A percentile compares a stretch with the other conserved stretches of the same genome.
These are phyloP conservation scores for Dionaea muscipula DNA, from an alignment of 179 eudicot species.

Conservation along the genomic window DNA sequence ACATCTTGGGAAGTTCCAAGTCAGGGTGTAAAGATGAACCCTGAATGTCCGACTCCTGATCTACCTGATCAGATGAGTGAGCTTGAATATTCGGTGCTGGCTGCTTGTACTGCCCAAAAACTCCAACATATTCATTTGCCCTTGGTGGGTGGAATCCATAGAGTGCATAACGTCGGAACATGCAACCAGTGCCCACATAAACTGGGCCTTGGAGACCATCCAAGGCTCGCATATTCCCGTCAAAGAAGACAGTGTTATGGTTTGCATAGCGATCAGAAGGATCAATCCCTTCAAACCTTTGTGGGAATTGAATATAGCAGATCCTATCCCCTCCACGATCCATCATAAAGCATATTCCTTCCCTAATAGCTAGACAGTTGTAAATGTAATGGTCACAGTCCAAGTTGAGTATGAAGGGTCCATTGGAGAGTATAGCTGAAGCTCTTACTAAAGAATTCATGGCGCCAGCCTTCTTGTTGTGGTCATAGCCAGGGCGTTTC, in stretches of 20 bases:
- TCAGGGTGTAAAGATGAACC: slow-evolving; percentile 50
- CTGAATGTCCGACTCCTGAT: slow-evolving; percentile 21
- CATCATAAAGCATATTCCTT: slow-evolving; percentile 82
- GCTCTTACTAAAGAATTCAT: slow-evolving; percentile 74
- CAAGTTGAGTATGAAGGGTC: slow-evolving; percentile 73
- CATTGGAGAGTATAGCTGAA: slow-evolving; percentile 65
- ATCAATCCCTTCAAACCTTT: slow-evolving; percentile 74
- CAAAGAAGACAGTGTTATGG: slow-evolving; percentile 75
- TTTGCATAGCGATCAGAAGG: slow-evolving; percentile 79
- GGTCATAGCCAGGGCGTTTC: slow-evolving; percentile 63
- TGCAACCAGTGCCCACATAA: slow-evolving; percentile 75
- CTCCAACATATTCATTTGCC: slow-evolving; percentile 44
- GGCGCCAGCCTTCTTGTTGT: slow-evolving; percentile 81
- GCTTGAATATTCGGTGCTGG: slow-evolving; percentile 17
- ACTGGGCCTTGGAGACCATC: slow-evolving; percentile 85
- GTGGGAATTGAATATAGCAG: slow-evolving; percentile 71
- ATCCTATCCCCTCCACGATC: slow-evolving; percentile 78
- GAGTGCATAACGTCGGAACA: slow-evolving; percentile 66
- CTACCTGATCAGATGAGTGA: slow-evolving; percentile 19
- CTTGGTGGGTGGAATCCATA: slow-evolving; percentile 72
- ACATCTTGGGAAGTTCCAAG: slow-evolving; percentile 45
- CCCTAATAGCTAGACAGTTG: slow-evolving; percentile 53
- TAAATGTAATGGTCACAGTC: slow-evolving; percentile 71
- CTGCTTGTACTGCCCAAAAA: slow-evolving; percentile 41
- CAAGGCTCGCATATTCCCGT: slow-evolving; percentile 78